phyloP scores from a whole-genome alignment of 2,329 filamentous ascomycete genomes.

The Waltergamsia citrina region DNA sequence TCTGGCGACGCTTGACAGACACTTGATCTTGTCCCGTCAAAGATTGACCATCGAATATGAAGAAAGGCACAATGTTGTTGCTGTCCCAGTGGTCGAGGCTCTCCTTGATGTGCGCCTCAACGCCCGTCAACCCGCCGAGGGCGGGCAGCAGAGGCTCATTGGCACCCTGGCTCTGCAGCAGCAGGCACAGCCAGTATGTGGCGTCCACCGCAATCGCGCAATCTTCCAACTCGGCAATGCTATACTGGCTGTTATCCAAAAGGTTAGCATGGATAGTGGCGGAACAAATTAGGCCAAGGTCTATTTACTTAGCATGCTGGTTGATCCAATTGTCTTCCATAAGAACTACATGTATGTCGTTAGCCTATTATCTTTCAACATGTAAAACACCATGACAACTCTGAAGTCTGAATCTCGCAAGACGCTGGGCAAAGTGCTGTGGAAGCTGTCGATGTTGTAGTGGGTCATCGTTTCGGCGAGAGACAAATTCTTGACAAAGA shows the following conservation, averaged over 20 bases:
- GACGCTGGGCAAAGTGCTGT: too few species aligned
- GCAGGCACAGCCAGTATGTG: slow-evolving; percentile 73
- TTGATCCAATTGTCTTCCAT: slow-evolving; percentile 30
- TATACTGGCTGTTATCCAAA: slow-evolving; percentile 36
- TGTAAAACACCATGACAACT: too few species aligned
- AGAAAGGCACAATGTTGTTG: slow-evolving; percentile 66
- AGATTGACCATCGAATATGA: slow-evolving; percentile 86
- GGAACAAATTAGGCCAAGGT: too few species aligned
- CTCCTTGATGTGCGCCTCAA: slow-evolving; percentile 64
- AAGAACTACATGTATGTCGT: slow-evolving; percentile 5
- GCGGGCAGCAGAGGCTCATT: slow-evolving; percentile 86
- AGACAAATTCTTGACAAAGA: too few species aligned
- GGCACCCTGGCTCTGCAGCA: slow-evolving; percentile 60
- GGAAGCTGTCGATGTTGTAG: too few species aligned
- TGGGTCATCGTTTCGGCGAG: too few species aligned
- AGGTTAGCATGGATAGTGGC: too few species aligned
- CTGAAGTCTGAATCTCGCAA: too few species aligned
- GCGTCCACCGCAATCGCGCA: slow-evolving; percentile 79
- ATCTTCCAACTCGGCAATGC: slow-evolving; percentile 63
- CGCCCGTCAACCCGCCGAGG: slow-evolving; percentile 76
- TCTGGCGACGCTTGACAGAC: slow-evolving; percentile 51
- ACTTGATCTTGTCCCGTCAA: slow-evolving; percentile 67
- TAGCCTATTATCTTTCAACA: not conserved
- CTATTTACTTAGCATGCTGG: slow-evolving; percentile 18
- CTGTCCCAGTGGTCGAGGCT: slow-evolving; percentile 67